Evolutionary conservation across 2,329 filamentous ascomycete genomes (phyloP).

Genomic region (Sphaerostilbella broomeana): DNA sequence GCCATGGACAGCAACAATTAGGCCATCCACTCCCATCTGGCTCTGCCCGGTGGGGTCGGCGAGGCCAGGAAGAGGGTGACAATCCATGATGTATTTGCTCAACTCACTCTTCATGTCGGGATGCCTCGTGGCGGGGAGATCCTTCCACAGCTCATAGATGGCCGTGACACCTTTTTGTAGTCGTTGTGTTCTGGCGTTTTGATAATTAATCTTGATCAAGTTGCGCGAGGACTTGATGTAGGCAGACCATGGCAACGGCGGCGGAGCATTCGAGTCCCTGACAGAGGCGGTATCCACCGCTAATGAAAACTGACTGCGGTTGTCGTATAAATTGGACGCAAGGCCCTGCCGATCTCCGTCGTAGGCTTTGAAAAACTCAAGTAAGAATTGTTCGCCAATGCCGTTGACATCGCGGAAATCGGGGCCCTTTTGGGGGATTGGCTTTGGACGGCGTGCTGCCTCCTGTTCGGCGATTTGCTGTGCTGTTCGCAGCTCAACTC

Average conservation of each 20-base stretch:
- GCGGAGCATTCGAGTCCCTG: slow-evolving; percentile 39
- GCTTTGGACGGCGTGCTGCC: slow-evolving; percentile 43
- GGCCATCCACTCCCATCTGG: slow-evolving; percentile 63
- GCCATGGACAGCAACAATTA: slow-evolving; percentile 73
- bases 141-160: slow-evolving; percentile 63
- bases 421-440: slow-evolving; percentile 57
- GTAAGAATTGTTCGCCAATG: slow-evolving; percentile 69
- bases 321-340: slow-evolving; percentile 65
- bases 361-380: slow-evolving; percentile 66
- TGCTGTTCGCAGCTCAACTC: slow-evolving; percentile 63
- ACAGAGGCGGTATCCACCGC: slow-evolving; percentile 58
- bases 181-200: slow-evolving; percentile 55
- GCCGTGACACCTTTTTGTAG: slow-evolving; percentile 56
- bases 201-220: slow-evolving; percentile 60
- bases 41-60: slow-evolving; percentile 62
- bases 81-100: slow-evolving; percentile 76
- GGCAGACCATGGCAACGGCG: slow-evolving; percentile 57
- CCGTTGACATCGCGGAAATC: slow-evolving; percentile 68
- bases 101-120: slow-evolving; percentile 61
- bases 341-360: slow-evolving; percentile 64
- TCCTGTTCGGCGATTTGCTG: slow-evolving; percentile 57
- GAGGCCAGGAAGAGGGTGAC: slow-evolving; percentile 65
- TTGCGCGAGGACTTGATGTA: slow-evolving; percentile 79
- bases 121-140: slow-evolving; percentile 67
- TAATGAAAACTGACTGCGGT: slow-evolving; percentile 66